These are phyloP conservation scores for Phanerochaete carnosa DNA, from an alignment of 768 basidiomycete genomes.

Conservation along the genomic window DNA sequence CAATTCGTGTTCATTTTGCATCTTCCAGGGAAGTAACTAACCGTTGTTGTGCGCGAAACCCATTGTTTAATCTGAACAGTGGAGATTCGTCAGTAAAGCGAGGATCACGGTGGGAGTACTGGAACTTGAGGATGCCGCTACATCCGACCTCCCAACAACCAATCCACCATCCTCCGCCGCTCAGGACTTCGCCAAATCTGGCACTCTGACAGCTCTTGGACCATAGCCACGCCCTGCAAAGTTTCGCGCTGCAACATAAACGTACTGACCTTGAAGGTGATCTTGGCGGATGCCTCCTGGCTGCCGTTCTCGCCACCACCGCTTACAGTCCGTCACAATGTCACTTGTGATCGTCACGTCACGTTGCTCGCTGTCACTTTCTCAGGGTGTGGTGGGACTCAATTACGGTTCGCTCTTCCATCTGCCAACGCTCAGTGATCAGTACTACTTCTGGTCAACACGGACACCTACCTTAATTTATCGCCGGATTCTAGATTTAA, in stretches of 20 bases:
- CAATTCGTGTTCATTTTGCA: background rate
- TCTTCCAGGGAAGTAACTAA: constrained; percentile 28
- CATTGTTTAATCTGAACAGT: constrained; percentile 53
- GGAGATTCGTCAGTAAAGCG: constrained; percentile 17
- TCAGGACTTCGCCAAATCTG: constrained; percentile 11
- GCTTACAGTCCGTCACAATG: constrained; percentile 1
- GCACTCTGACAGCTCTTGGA: constrained; percentile 7
- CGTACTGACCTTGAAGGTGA: constrained; percentile 34
- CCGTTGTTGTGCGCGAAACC: constrained; percentile 83
- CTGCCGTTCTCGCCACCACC: background rate
- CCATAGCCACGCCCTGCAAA: constrained; percentile 19
- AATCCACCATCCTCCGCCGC: constrained; percentile 22
- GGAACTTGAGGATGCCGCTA: constrained; percentile 16
- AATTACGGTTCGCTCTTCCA: too few relatives aligned
- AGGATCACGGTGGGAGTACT: constrained; percentile 4
- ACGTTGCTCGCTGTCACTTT: background rate
- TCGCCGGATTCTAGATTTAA: too few relatives aligned
- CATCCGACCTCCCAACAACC: constrained; percentile 22
- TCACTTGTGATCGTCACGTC: background rate
- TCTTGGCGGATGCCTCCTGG: constrained; percentile 25
- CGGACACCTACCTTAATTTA: too few relatives aligned
- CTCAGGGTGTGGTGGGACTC: too few relatives aligned
- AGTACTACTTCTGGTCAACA: too few relatives aligned
- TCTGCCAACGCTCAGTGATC: too few relatives aligned
- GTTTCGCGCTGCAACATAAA: constrained; percentile 16